Base-by-base conservation (phyloP, 176 grass and related monocot genomes). In the Triticum aestivum region DNA sequence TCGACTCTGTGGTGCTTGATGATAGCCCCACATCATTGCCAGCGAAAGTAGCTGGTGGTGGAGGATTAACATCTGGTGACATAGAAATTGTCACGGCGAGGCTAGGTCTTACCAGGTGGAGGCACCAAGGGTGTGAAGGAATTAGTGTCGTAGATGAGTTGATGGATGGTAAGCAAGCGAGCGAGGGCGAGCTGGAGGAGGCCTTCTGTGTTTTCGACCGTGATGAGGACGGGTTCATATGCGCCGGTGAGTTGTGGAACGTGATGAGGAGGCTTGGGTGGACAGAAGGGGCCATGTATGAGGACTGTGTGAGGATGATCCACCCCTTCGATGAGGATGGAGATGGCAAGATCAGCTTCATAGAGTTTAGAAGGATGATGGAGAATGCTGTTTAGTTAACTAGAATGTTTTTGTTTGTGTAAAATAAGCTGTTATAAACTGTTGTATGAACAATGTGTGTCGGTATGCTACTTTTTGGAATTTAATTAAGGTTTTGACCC, bases 291-390 rank as follows among this genome's bases (percentile, higher is more conserved):
- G 37, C 27, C 39, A 73, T 27, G 26, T 78, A 63, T 13, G 78
- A 86, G 35, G 90, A 92, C 2, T 92, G 86, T 17, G 12, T 6
- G 52, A 82, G 54, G 83, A 92, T 92, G 90, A 79, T 89, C 35
- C 0, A 5, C 0, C 21, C 69, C 7, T 83, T 86, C 0, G 90
- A 92, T 9, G 65, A 52, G 12, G 89, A 87, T 41, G 79, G 52
- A 41, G 86, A 83, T 58, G 90, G 82, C 1, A 79, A 42, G 82
- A 83, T 92, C 11, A 86, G 51, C 83, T 89, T 86, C 34, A 3
- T 11, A 3, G 90, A 92, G 51, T 92, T 92, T 5, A 89, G 29
- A 64, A 88, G 14, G 18, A 89, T 92, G 86, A 82, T 89, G 82
- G 82, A 92, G 52, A 79, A 71, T 66, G 78, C 51, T 5, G 3